Evolutionary conservation across 768 basidiomycete genomes (phyloP), one percentile per base, ranked within the genome.

Genomic region (Boletus bicolor): DNA sequence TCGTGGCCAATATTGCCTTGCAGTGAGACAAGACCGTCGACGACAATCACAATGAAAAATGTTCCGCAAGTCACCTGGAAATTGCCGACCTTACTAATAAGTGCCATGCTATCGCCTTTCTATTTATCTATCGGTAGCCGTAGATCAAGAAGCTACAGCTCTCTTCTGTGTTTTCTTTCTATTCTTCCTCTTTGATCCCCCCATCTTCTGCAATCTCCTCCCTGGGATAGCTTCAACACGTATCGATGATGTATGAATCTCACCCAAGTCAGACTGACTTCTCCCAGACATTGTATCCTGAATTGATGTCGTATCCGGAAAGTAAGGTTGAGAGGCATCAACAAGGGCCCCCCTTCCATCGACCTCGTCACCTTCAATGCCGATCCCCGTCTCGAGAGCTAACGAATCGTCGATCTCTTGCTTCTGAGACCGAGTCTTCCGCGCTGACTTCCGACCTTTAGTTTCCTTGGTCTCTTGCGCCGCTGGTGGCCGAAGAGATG

Each of bases 401-500:
- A 35, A 39, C 28, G 45, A 41, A 74, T 74, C 60, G 72, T 80
- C 21, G n/a, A 44, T 51, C 42, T 21, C 32, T 21, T 43, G 39
- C 66, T 69, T 57, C 72, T 69, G 19, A 75, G 73, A 34, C 30
- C 49, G 56, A 12, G 51, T 47, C 54, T 59, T 70, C 36, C 61
- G 61, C 36, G 34, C 53, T 0, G 71, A 71, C 46, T 80, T 81
- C 34, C 78, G 70, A 7, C 80, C 79, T 19, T 72, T 76, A 0
- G 78, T 82, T 41, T 72, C 72, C 54, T 76, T 70, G 7, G 71
- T 71, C 48, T 79, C 75, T 11, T 66, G 66, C 6, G 65, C 63
- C 14, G 71, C 73, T 14, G 78, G 76, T 15, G 81, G 80, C 39
- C 80, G 72, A 11, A 82, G 70, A 51, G 71, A 71, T 39, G 44